These are phyloP conservation scores for Mortierella sp. DNA, from an alignment of 371 early-diverging fungal species.

Conservation along the genomic window DNA sequence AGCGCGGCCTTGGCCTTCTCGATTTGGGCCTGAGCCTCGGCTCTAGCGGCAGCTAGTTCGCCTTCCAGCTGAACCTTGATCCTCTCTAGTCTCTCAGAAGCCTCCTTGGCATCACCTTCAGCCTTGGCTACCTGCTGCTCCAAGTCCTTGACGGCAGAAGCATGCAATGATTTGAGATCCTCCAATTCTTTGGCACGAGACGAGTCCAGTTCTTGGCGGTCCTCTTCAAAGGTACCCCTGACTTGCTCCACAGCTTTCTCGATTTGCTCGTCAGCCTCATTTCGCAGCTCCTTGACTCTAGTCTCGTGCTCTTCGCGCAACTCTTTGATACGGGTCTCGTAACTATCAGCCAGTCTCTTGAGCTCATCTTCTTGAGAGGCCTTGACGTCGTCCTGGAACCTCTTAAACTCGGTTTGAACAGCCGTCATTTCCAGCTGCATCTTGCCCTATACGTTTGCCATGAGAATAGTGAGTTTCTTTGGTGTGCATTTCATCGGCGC, in stretches of 20 bases:
- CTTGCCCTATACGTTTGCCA: constrained; percentile 18
- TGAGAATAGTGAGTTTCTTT: not conserved
- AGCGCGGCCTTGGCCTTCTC: constrained; percentile 35
- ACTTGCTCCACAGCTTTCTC: constrained; percentile 43
- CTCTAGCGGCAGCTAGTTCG: constrained; percentile 21
- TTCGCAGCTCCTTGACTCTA: constrained; percentile 38
- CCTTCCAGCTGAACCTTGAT: constrained; percentile 24
- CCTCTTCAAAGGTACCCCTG: constrained; percentile 37
- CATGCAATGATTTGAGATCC: constrained; percentile 33
- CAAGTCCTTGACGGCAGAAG: constrained; percentile 38
- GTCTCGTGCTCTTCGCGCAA: constrained; percentile 39
- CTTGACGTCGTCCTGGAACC: constrained; percentile 34
- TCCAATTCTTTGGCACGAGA: constrained; percentile 31
- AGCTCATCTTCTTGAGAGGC: constrained; percentile 35
- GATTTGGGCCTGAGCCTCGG: constrained; percentile 24
- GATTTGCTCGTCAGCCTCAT: constrained; percentile 45
- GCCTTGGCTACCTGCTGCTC: constrained; percentile 38
- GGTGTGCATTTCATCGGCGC: not conserved
- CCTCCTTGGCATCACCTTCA: constrained; percentile 35
- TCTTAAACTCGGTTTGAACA: constrained; percentile 40
- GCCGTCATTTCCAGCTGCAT: constrained; percentile 44
- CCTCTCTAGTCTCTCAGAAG: constrained; percentile 17
- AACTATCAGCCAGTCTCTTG: constrained; percentile 42
- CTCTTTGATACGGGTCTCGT: constrained; percentile 46
- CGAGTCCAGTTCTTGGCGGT: constrained; percentile 34